Base-by-base conservation (phyloP, 177 flowering plant genomes). In the Telopea speciosissima region DNA sequence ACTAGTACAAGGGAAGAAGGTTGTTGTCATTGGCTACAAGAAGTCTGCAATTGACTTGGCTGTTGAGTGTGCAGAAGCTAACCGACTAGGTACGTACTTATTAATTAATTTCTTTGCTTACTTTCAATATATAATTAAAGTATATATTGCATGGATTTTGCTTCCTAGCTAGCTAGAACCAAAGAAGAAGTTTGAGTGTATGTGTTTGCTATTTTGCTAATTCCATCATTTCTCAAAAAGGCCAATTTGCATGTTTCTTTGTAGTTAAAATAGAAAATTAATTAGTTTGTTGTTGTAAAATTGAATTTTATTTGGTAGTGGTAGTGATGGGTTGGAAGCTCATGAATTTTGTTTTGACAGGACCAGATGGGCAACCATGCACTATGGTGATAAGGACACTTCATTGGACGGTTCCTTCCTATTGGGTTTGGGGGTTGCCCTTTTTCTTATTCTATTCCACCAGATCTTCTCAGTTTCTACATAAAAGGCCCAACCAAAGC, bases 41-140 rank as follows among this genome's bases (percentile, higher is more conserved):
- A 94, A 94, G 83, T 92, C 97, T 4, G 97, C 89, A 8, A 92
- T 94, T 60, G 97, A 94, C 77, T 75, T 93, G 19, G 98, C 98
- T 22, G 40, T 79, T 24, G 98, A 93, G 77, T 88, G 92, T 68
- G 98, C 97, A 3, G 83, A 89, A 62, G 95, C 93, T 22, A 93
- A 93, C 66, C 93, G 89, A n/a, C n/a, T n/a, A 88, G 98, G 98
- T 93, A 83, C 2, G n/a, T n/a, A n/a, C n/a, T n/a, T n/a, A n/a
- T n/a, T n/a, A n/a, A n/a, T n/a, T 5, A 13, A 19, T 9, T 42
- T 56, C n/a, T 33, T 14, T 28, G 2, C 31, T 28, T 28, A 4
- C 31, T 28, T 28, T 28, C 31, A 28, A 28, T 28, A 28, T 28
- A 28, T 2, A 28, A 28, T 28, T 28, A 28, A n/a, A n/a, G n/a